Evolutionary conservation across 352 stramenopile species (phyloP).

Genomic region (Globisporangium abappressorium): DNA sequence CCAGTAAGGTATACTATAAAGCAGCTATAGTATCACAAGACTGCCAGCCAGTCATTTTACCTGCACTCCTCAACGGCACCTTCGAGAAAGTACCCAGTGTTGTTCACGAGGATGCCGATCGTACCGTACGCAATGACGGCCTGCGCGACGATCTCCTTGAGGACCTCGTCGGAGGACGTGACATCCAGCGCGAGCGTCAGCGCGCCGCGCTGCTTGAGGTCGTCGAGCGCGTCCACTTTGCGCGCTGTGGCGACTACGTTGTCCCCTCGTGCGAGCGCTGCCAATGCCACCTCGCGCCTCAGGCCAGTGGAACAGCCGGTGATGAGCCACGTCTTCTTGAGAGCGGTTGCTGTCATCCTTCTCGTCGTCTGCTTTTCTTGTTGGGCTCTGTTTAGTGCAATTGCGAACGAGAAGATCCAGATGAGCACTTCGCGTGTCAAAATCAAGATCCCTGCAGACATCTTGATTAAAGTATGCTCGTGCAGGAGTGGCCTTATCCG

Average conservation of each 20-base stretch:
- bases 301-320: constrained; percentile 24
- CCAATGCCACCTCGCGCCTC: constrained; percentile 24
- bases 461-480: too few relatives aligned
- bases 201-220: constrained; percentile 28
- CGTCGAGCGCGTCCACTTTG: constrained; percentile 20
- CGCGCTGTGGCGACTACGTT: constrained; percentile 40
- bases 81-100: constrained; percentile 37
- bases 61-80: constrained; percentile 41
- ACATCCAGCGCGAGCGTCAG: constrained; percentile 34
- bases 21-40: background rate
- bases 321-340: constrained; percentile 14
- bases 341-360: background rate
- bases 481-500: too few relatives aligned
- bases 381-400: too few relatives aligned
- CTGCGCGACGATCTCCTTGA: constrained; percentile 22
- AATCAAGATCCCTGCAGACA: too few relatives aligned
- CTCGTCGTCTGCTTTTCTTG: too few relatives aligned
- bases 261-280: constrained; percentile 29
- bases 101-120: constrained; percentile 54
- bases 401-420: too few relatives aligned
- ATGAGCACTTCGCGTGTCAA: too few relatives aligned
- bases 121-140: constrained; percentile 21
- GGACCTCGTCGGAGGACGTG: constrained; percentile 26
- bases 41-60: constrained; percentile 6
- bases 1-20: background rate